Evolutionary conservation across 1,284 basidiomycete genomes (phyloP).

Genomic region (Coniophora puteana): DNA sequence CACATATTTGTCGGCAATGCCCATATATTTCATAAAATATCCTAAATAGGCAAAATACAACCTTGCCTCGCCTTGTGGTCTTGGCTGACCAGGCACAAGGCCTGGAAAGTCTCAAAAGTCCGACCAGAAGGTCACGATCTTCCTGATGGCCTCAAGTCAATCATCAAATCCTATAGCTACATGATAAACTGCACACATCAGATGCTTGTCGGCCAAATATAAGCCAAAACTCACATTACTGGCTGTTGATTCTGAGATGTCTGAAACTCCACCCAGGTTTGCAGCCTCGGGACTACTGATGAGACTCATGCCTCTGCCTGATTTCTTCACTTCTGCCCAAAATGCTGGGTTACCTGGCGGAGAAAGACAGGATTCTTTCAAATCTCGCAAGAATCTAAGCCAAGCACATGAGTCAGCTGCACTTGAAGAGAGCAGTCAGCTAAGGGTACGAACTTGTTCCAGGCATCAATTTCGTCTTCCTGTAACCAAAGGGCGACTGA

Average conservation of each 20-base stretch:
- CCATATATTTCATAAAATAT: no score
- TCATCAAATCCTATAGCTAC: no score
- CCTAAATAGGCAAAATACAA: no score
- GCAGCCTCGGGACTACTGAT: conserved; percentile 63
- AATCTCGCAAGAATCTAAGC: conserved; percentile 54
- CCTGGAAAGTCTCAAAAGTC: no score
- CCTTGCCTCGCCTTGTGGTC: no score
- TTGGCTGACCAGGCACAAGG: no score
- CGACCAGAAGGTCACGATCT: no score
- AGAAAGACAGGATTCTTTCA: conserved; percentile 51
- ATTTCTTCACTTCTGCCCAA: conserved; percentile 53
- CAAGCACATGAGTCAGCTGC: conserved; percentile 1
- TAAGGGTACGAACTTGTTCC: conserved; percentile 58
- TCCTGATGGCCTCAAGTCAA: no score
- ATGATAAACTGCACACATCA: no score
- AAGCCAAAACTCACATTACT: conserved; percentile 43
- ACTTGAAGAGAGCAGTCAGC: conserved; percentile 4
- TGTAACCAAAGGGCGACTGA: conserved; percentile 20
- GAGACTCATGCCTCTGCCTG: conserved; percentile 52
- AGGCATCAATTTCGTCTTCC: conserved; percentile 77
- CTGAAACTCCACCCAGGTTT: conserved; percentile 50
- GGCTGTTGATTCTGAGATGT: conserved; percentile 46
- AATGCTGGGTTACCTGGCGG: conserved; percentile 59
- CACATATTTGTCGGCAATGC: no score
- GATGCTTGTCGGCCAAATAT: no score